Conservation (phyloP, 257 asterid genomes). For the Phtheirospermum japonicum region DNA sequence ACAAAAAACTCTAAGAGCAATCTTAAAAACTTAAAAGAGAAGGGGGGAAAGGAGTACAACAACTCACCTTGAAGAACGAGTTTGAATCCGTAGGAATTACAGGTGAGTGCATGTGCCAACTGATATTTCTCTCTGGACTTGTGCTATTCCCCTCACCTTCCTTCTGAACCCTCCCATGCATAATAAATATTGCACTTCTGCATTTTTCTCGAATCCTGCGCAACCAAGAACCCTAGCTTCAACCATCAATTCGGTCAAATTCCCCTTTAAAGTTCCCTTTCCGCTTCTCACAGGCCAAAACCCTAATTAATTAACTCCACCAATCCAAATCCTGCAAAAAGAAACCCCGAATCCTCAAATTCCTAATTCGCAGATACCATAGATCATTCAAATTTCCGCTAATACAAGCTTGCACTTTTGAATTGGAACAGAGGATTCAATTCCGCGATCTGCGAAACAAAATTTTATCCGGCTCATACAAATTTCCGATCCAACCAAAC, state of each 20-base stretch:
- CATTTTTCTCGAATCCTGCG: slow-evolving; percentile 37
- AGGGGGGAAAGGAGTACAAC: too few relatives aligned
- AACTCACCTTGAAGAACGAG: slow-evolving; percentile 30
- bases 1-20: too few relatives aligned
- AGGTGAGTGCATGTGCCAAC: slow-evolving; percentile 49
- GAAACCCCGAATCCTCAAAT: slow-evolving; percentile 28
- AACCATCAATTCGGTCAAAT: slow-evolving; percentile 27
- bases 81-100: slow-evolving; percentile 31
- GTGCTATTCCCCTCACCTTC: slow-evolving; percentile 39
- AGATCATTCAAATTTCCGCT: slow-evolving; percentile 9
- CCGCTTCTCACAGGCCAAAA: slow-evolving; percentile 11
- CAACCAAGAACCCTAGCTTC: slow-evolving; percentile 27
- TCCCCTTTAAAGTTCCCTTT: slow-evolving; percentile 11
- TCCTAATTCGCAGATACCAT: slow-evolving; percentile 11
- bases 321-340: slow-evolving; percentile 8
- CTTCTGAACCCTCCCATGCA: slow-evolving; percentile 54
- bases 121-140: slow-evolving; percentile 28
- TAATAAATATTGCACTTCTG: slow-evolving; percentile 38
- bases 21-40: too few relatives aligned
- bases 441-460: slow-evolving; percentile 27
- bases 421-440: slow-evolving; percentile 20
- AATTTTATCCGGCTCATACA: slow-evolving; percentile 11
- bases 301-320: slow-evolving; percentile 10
- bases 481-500: slow-evolving; percentile 27
- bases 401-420: background rate